Evolutionary conservation across 257 asterid genomes (phyloP).

Genomic region (Lycium barbarum): DNA sequence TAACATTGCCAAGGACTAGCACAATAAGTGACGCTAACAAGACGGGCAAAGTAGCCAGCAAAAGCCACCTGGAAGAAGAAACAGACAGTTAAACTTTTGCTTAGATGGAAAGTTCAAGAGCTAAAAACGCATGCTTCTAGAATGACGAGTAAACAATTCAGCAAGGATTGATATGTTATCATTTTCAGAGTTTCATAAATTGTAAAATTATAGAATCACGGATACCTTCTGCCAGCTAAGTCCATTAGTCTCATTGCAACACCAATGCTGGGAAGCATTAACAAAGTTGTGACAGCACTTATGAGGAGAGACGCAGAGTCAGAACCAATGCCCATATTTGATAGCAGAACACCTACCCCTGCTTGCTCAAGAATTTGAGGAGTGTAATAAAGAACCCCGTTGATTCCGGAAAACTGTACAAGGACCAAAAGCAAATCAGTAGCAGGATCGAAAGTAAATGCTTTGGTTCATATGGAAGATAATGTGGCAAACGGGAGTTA

Average conservation of each 20-base stretch:
- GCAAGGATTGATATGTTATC: background rate
- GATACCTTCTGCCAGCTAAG: constrained; percentile 92
- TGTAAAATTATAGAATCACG: background rate
- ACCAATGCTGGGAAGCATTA: constrained; percentile 98
- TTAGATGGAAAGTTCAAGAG: background rate
- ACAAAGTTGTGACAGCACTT: constrained; percentile 79
- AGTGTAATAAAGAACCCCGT: constrained; percentile 94
- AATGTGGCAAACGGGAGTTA: background rate
- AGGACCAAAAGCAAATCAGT: background rate
- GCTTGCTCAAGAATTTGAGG: constrained; percentile 99
- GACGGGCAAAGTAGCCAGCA: constrained; percentile 80
- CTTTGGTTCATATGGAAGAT: background rate
- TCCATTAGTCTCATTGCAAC: constrained; percentile 96
- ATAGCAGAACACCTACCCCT: constrained; percentile 86
- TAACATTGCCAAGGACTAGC: constrained; percentile 67
- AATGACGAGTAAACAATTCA: background rate
- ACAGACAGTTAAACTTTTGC: background rate
- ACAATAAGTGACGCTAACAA: constrained; percentile 62
- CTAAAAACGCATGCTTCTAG: background rate
- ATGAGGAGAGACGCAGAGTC: constrained; percentile 90
- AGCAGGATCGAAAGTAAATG: background rate
- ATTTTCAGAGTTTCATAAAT: background rate
- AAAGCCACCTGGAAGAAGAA: constrained; percentile 49
- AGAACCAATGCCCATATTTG: constrained; percentile 75
- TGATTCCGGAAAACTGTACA: constrained; percentile 87